Base-by-base conservation (phyloP, 257 asterid species). In the Catharanthus roseus region DNA sequence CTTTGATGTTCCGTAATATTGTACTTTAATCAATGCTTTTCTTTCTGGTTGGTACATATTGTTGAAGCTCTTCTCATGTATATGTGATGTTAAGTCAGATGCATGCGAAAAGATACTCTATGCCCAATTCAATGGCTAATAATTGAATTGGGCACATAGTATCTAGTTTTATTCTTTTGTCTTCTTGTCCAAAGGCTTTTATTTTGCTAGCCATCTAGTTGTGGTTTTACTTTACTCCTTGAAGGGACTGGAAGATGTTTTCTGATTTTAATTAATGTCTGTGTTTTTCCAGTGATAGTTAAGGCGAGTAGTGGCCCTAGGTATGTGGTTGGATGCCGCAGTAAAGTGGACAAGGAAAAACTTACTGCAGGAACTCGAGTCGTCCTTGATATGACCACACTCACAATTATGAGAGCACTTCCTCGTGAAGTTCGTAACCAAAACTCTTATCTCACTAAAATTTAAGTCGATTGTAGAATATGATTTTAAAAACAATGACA, bases 261-360 rank as follows among this genome's bases (percentile, higher is more conserved):
- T n/a, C 9, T 56, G 68, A 67, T 60, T 54, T 67, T 38, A 62
- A 77, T 57, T 51, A 26, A 39, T 55, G 24, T 29, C 10, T 73
- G 44, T 75, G 33, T 49, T 55, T 39, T 75, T 74, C 61, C 72
- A 92, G 98, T 92, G 89, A 92, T 92, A 65, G 98, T 92, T 72
- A 92, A 92, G 87, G 97, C 97, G 26, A 90, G 97, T 86, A 90
- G 96, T 34, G 97, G 98, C 44, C 98, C 98, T 1, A 86, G 98
- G 84, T 92, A 92, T 68, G 99, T 93, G 67, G 99, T 93, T 61
- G 99, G 99, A 13, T 93, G 99, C 74, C 96, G 97, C 76, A 91
- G 73, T 79, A 93, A 93, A 87, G 96, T 93, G 73, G 99, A 91
- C 86, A 93, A 93, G 79, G 97, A 89, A 67, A 93, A 93, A 77